These are phyloP conservation scores for Penicillium sp. DNA, from an alignment of 2,329 filamentous ascomycete genomes.

Conservation along the genomic window DNA sequence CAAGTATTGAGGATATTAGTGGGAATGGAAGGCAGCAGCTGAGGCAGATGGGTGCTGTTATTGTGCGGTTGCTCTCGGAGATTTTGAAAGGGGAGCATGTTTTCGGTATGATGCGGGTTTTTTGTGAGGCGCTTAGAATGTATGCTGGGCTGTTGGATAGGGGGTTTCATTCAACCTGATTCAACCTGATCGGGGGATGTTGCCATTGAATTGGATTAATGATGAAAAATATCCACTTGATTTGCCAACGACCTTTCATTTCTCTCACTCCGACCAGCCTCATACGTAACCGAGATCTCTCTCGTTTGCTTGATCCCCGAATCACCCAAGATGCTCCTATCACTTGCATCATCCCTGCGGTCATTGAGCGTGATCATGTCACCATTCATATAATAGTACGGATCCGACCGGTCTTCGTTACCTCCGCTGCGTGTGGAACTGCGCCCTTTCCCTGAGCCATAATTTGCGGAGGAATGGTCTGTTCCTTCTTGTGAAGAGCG, in stretches of 20 bases:
- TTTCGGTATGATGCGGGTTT: slow-evolving; percentile 4
- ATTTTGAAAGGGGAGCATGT: slow-evolving; percentile 1
- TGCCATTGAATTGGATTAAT: neutral
- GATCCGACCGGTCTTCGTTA: neutral
- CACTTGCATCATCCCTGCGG: slow-evolving; percentile 2
- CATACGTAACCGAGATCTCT: slow-evolving; percentile 1
- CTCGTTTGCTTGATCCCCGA: slow-evolving; percentile 1
- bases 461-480: neutral
- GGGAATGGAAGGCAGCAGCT: neutral
- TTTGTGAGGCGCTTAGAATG: neutral
- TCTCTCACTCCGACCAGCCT: neutral
- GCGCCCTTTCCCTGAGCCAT: neutral
- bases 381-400: neutral
- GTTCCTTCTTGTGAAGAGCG: neutral
- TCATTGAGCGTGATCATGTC: neutral
- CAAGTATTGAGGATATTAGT: neutral
- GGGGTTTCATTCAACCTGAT: neutral
- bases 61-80: slow-evolving; percentile 1
- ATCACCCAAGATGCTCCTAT: slow-evolving; percentile 1
- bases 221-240: neutral
- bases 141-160: neutral
- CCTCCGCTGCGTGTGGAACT: neutral
- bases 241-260: neutral
- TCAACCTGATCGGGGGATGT: neutral
- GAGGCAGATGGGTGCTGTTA: neutral